Evolutionary conservation across 2,329 filamentous ascomycete species (phyloP).

Genomic region (Beauveria caledonica): DNA sequence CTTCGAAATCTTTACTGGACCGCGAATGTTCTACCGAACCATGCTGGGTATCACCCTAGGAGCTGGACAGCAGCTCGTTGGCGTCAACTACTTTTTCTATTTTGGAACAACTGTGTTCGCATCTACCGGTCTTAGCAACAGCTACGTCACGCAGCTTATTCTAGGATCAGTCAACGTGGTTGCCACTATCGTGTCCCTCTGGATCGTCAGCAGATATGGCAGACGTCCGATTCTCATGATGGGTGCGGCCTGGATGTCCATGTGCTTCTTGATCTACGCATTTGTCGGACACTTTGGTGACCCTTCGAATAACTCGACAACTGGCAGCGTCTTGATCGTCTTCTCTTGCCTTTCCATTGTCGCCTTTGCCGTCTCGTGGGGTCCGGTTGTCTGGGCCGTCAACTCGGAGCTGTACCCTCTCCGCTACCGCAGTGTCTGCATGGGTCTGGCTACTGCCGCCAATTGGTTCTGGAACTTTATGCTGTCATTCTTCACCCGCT

Average conservation of each 20-base stretch:
- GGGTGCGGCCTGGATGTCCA: constrained; percentile 54
- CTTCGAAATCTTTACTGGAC: constrained; percentile 58
- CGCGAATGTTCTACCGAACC: constrained; percentile 57
- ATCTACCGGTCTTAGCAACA: constrained; percentile 55
- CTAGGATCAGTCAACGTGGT: constrained; percentile 59
- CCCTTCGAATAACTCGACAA: constrained; percentile 35
- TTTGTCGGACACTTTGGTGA: constrained; percentile 40
- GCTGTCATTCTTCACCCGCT: constrained; percentile 53
- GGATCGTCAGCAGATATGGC: constrained; percentile 56
- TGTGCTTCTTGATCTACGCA: constrained; percentile 42
- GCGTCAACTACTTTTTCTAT: constrained; percentile 62
- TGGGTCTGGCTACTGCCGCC: constrained; percentile 47
- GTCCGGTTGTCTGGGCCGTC: constrained; percentile 59
- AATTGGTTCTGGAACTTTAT: constrained; percentile 62
- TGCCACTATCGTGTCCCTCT: constrained; percentile 58
- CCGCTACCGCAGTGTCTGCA: constrained; percentile 44
- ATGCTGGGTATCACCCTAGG: constrained; percentile 54
- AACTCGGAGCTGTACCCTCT: constrained; percentile 57
- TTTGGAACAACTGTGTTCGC: constrained; percentile 59
- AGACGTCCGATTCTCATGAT: constrained; percentile 54
- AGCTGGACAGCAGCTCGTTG: constrained; percentile 60
- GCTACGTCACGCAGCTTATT: constrained; percentile 60
- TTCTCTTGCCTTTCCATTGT: constrained; percentile 63
- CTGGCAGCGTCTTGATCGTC: constrained; percentile 54
- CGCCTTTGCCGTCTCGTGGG: constrained; percentile 62